Evolutionary conservation across 495 filamentous ascomycete genomes (phyloP).

Genomic region (Annulohypoxylon stygium): DNA sequence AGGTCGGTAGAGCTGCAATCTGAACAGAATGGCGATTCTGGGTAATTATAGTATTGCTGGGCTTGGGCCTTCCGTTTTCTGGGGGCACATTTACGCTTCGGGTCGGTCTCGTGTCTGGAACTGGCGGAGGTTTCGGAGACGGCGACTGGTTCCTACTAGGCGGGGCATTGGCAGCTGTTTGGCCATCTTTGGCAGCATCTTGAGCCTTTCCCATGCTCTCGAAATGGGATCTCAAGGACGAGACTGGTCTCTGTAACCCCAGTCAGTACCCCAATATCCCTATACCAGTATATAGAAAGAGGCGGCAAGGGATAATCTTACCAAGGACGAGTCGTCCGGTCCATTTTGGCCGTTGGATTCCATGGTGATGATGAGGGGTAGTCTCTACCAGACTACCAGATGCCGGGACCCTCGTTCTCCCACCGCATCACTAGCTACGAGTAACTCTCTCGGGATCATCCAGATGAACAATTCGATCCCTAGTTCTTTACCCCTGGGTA

Average conservation of each 20-base stretch:
- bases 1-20: slow-evolving; percentile 50
- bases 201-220: slow-evolving; percentile 80
- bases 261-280: slow-evolving; percentile 44
- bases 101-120: slow-evolving; percentile 62
- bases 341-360: slow-evolving; percentile 57
- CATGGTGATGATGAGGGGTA: slow-evolving; percentile 54
- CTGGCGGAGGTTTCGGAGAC: slow-evolving; percentile 66
- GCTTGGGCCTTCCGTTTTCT: slow-evolving; percentile 42
- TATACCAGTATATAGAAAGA: neutral
- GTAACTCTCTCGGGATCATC: slow-evolving; percentile 26
- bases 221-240: slow-evolving; percentile 91
- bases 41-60: slow-evolving; percentile 49
- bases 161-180: slow-evolving; percentile 39
- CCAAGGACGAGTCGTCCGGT: slow-evolving; percentile 72
- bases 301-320: slow-evolving; percentile 50
- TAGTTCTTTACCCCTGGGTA: slow-evolving; percentile 1
- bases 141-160: slow-evolving; percentile 51
- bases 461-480: slow-evolving; percentile 12
- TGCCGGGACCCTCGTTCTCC: slow-evolving; percentile 39
- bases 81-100: slow-evolving; percentile 47
- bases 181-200: slow-evolving; percentile 58
- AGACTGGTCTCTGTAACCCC: slow-evolving; percentile 76
- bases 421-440: slow-evolving; percentile 45
- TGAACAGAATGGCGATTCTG: slow-evolving; percentile 46
- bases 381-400: slow-evolving; percentile 49